Percentiles rank a stretch among this genome's conserved stretches.
phyloP scores from a whole-genome alignment of 2,329 filamentous ascomycete genomes.

The Berkeleyomyces basicola region DNA sequence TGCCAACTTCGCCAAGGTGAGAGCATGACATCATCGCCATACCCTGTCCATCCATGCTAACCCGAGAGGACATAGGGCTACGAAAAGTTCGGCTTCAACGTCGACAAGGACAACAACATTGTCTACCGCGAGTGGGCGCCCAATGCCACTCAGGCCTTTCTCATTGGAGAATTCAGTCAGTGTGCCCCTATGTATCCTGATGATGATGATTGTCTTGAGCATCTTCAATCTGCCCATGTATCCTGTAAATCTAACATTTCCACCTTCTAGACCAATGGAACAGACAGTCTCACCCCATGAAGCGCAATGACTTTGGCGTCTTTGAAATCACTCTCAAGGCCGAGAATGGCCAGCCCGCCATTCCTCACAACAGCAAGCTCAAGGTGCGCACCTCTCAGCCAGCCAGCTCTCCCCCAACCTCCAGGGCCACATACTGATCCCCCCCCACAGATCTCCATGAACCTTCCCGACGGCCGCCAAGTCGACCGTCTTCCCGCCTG shows the following conservation, averaged over 20 bases:
- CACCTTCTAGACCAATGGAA: slow-evolving; percentile 60
- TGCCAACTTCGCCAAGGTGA: slow-evolving; percentile 74
- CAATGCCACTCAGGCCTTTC: slow-evolving; percentile 65
- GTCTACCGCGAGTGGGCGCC: slow-evolving; percentile 93
- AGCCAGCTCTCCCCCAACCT: not conserved
- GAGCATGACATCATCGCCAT: not conserved
- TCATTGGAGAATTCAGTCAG: slow-evolving; percentile 90
- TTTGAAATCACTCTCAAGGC: slow-evolving; percentile 70
- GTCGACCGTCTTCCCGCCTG: slow-evolving; percentile 84
- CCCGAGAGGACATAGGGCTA: slow-evolving; percentile 42
- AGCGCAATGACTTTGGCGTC: slow-evolving; percentile 66
- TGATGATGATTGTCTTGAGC: too few species aligned
- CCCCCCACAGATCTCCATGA: slow-evolving; percentile 55
- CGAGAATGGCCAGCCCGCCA: slow-evolving; percentile 55
- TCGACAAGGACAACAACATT: slow-evolving; percentile 68
- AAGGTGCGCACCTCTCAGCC: slow-evolving; percentile 43
- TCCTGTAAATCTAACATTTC: not conserved
- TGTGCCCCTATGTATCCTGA: slow-evolving; percentile 6
- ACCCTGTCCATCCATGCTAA: not conserved
- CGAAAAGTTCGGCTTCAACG: slow-evolving; percentile 74
- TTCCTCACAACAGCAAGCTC: slow-evolving; percentile 86
- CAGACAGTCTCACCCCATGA: slow-evolving; percentile 69
- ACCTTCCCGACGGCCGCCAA: slow-evolving; percentile 59
- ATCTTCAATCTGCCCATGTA: not conserved
- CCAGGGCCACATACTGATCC: not conserved